Base-by-base conservation (phyloP, 176 grass and related monocot species). In the Juncus inflexus region DNA sequence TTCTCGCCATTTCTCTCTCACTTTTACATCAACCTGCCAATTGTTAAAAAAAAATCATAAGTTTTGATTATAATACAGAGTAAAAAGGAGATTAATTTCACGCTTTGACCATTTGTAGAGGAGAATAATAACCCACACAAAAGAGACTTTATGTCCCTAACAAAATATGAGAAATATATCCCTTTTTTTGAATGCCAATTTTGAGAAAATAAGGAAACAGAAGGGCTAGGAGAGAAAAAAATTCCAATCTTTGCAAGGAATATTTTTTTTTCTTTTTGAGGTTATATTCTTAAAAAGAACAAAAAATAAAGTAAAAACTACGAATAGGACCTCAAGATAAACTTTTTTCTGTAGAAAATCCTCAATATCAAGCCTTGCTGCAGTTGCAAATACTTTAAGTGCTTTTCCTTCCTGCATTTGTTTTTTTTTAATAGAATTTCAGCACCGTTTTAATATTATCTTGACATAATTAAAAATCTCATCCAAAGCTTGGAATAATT, bases 291-390 rank as follows among this genome's bases (percentile, higher is more conserved):
- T 8, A 55, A 15, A 65, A 63, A 49, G 19, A 45, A 54, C 7
- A 50, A 40, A 7, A 64, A 3, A 40, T 55, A 54, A 57, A n/a
- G 42, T 51, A 47, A 47, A 47, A 47, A 6, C 9, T 47, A 47
- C 9, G 43, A 9, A 47, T 28, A 49, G 4, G 10, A 97, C 92
- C 92, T 97, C 92, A 16, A 97, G 92, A 76, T 76, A 97, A 62
- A 91, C 85, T 80, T 97, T 97, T 83, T 97, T 97, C 28, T 97
- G 82, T 52, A 97, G 87, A 71, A 97, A 97, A 53, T 97, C 92
- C 86, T 97, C 92, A 1, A 97, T 89, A 74, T 97, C 92, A 68
- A 97, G 87, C 77, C 92, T 89, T 69, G 92, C 86, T 58, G 92
- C 92, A 63, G 87, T 89, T 63, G 87, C 92, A 60, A 97, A 52